These are phyloP conservation scores for Microcera coccophila DNA, from an alignment of 2,329 filamentous ascomycete genomes.

Conservation along the genomic window DNA sequence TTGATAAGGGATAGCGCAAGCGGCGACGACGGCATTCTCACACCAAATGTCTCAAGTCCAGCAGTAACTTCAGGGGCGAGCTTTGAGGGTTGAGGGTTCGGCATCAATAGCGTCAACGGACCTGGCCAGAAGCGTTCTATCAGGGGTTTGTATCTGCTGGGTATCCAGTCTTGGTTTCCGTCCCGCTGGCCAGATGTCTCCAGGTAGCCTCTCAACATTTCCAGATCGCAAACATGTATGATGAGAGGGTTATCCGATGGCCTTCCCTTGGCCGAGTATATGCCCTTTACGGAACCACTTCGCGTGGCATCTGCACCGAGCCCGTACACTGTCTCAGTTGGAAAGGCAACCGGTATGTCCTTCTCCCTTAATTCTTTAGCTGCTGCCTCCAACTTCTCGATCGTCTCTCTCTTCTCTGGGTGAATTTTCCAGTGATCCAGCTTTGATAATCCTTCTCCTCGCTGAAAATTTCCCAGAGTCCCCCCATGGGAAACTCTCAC, in stretches of 20 bases:
- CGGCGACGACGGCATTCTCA: slow-evolving; percentile 78
- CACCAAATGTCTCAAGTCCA: slow-evolving; percentile 78
- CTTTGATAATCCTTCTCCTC: slow-evolving; percentile 25
- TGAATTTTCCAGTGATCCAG: slow-evolving; percentile 44
- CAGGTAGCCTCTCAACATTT: slow-evolving; percentile 67
- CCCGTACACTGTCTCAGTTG: slow-evolving; percentile 96
- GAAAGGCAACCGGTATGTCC: slow-evolving; percentile 83
- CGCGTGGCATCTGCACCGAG: slow-evolving; percentile 93
- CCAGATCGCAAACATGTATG: slow-evolving; percentile 78
- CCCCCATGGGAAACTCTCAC: slow-evolving; percentile 32
- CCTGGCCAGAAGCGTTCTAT: slow-evolving; percentile 91
- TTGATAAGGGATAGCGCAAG: slow-evolving; percentile 87
- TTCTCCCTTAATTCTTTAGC: slow-evolving; percentile 61
- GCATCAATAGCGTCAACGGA: slow-evolving; percentile 84
- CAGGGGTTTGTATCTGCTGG: slow-evolving; percentile 70
- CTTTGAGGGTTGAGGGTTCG: slow-evolving; percentile 63
- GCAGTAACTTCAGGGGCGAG: slow-evolving; percentile 92
- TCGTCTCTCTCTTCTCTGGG: slow-evolving; percentile 26
- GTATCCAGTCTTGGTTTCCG: slow-evolving; percentile 48
- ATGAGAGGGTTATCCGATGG: slow-evolving; percentile 96
- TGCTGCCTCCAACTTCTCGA: slow-evolving; percentile 55
- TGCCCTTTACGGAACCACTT: slow-evolving; percentile 78
- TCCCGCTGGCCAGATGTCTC: slow-evolving; percentile 21
- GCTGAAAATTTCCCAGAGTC: slow-evolving; percentile 34
- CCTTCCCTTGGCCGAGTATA: slow-evolving; percentile 84